Conservation (phyloP, 106 monocot genomes). For the Allium cepa region DNA sequence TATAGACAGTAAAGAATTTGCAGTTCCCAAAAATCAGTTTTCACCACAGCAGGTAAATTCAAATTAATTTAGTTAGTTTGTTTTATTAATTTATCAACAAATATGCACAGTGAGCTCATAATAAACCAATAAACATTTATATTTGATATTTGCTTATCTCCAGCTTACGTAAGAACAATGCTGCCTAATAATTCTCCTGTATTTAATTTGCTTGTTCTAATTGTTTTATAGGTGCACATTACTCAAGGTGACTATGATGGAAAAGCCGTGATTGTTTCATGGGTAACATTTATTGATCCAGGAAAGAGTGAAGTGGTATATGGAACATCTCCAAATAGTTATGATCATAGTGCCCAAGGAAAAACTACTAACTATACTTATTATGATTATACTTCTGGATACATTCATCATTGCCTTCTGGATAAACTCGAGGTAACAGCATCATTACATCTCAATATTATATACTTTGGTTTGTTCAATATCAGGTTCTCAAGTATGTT, state of each 20-base stretch:
- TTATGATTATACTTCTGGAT: constrained; percentile 81
- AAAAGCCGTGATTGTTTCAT: constrained; percentile 88
- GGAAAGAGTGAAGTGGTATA: constrained; percentile 66
- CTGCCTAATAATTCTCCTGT: background rate
- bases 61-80: background rate
- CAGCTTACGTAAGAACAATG: background rate
- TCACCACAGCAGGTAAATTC: constrained; percentile 72
- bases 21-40: constrained; percentile 73
- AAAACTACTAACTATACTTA: constrained; percentile 71
- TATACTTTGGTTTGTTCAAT: background rate
- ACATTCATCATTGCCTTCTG: constrained; percentile 87
- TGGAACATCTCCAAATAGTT: constrained; percentile 38
- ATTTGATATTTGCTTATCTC: background rate
- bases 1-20: constrained; percentile 70
- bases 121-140: no score
- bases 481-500: no score
- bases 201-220: constrained; percentile 1
- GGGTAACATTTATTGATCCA: constrained; percentile 70
- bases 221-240: constrained; percentile 66
- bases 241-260: constrained; percentile 99
- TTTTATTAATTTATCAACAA: background rate
- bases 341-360: constrained; percentile 57
- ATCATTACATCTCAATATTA: background rate
- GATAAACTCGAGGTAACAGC: constrained; percentile 63
- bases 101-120: no score